A percentile compares a stretch with the other conserved stretches of the same genome.
phyloP scores from a whole-genome alignment of 2,329 filamentous ascomycete species.

The Talaromyces sp. region DNA sequence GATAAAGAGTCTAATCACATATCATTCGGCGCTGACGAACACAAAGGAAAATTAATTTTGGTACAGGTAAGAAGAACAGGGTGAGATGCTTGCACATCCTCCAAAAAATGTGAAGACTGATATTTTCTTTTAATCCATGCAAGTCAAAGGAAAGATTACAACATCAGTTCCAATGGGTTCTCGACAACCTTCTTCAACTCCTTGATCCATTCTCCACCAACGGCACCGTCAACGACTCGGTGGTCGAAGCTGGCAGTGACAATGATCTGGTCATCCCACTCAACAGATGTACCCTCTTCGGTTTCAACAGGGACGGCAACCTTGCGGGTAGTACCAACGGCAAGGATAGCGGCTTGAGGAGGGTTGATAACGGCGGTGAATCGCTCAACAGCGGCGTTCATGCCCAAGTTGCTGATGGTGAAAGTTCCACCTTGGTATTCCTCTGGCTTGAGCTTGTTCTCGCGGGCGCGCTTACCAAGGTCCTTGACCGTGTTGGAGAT shows the following conservation, averaged over 20 bases:
- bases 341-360: slow-evolving; percentile 90
- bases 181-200: slow-evolving; percentile 97
- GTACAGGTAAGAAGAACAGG: slow-evolving; percentile 16
- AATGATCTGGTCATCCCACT: slow-evolving; percentile 96
- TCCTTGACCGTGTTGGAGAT: slow-evolving; percentile 92
- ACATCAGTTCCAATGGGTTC: slow-evolving; percentile 90
- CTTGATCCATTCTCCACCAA: slow-evolving; percentile 93
- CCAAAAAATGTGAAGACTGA: background rate
- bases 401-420: slow-evolving; percentile 99
- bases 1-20: slow-evolving; percentile 13
- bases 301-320: slow-evolving; percentile 81
- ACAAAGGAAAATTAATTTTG: slow-evolving; percentile 18
- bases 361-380: slow-evolving; percentile 99
- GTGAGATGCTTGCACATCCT: slow-evolving; percentile 1
- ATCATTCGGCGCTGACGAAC: slow-evolving; percentile 13
- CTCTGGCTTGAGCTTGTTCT: slow-evolving; percentile 98
- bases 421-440: slow-evolving; percentile 99
- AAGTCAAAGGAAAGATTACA: slow-evolving; percentile 52
- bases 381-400: slow-evolving; percentile 93
- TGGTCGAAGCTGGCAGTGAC: slow-evolving; percentile 97
- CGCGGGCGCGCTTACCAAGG: slow-evolving; percentile 89
- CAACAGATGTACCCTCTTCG: slow-evolving; percentile 73
- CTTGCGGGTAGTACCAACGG: slow-evolving; percentile 92
- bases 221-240: slow-evolving; percentile 95
- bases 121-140: background rate